Evolutionary conservation across 257 asterid genomes (phyloP).

Genomic region (Pogostemon cablin): DNA sequence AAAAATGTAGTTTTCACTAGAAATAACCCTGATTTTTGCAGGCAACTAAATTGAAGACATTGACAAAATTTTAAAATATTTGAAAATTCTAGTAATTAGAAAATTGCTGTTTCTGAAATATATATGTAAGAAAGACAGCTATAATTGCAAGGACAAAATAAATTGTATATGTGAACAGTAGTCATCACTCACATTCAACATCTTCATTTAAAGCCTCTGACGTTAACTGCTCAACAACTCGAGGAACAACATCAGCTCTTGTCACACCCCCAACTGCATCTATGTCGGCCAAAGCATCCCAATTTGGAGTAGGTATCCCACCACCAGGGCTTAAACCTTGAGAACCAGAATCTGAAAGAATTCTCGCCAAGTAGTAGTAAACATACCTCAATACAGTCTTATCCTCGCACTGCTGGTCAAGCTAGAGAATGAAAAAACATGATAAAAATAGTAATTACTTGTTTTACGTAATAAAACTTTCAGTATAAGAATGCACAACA

Average conservation of each 20-base stretch:
- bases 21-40: constrained; percentile 1
- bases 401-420: constrained; percentile 99
- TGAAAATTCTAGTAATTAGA: constrained; percentile 10
- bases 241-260: constrained; percentile 98
- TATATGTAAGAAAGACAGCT: constrained; percentile 26
- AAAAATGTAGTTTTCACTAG: not conserved
- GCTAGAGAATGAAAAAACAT: constrained; percentile 57
- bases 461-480: not conserved
- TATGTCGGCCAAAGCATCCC: constrained; percentile 99
- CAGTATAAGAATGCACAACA: constrained; percentile 21
- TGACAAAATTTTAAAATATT: not conserved
- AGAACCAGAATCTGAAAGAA: constrained; percentile 90
- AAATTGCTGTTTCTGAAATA: constrained; percentile 16
- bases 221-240: constrained; percentile 77
- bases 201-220: constrained; percentile 95
- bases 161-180: constrained; percentile 17
- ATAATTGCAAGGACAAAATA: constrained; percentile 27
- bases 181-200: constrained; percentile 66
- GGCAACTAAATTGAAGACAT: constrained; percentile 5
- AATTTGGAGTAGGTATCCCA: constrained; percentile 98
- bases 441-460: constrained; percentile 32
- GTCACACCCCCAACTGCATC: constrained; percentile 99
- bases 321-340: constrained; percentile 98
- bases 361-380: constrained; percentile 96
- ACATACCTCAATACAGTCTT: constrained; percentile 96